phyloP scores from a whole-genome alignment of 345 rosid genomes.

The Citrus inodora region DNA sequence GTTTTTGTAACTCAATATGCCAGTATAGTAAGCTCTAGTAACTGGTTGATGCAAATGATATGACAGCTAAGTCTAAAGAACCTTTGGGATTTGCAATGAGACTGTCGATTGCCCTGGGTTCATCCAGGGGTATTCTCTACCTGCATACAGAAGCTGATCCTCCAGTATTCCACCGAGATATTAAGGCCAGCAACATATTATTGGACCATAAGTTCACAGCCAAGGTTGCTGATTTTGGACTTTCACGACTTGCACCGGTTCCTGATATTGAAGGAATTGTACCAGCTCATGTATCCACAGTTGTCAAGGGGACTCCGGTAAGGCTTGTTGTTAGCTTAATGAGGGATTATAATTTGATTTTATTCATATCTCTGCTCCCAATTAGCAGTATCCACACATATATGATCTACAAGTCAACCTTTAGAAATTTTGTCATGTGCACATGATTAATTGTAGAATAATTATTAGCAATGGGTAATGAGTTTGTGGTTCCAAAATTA shows the following conservation, averaged over 20 bases:
- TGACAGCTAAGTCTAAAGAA: conserved; percentile 51
- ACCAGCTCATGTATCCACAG: conserved; percentile 80
- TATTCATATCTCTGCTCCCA: neutral
- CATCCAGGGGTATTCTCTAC: conserved; percentile 84
- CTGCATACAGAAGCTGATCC: conserved; percentile 94
- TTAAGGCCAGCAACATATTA: conserved; percentile 89
- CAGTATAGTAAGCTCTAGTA: conserved; percentile 3
- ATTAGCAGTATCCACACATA: neutral
- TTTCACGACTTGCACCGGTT: conserved; percentile 85
- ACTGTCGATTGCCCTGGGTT: conserved; percentile 64
- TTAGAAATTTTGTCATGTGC: neutral
- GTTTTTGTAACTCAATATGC: neutral
- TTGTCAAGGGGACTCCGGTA: conserved; percentile 94
- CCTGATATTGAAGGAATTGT: conserved; percentile 64
- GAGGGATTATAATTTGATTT: neutral
- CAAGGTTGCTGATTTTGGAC: conserved; percentile 98
- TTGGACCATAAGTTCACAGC: conserved; percentile 67
- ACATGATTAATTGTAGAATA: neutral
- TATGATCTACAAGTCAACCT: neutral
- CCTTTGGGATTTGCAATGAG: conserved; percentile 65
- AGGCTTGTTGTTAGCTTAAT: conserved; percentile 12
- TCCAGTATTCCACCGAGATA: conserved; percentile 90
- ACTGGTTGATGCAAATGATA: conserved; percentile 9
- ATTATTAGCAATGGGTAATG: neutral
- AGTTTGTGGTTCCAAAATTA: neutral